Base-by-base conservation (phyloP, 2,329 filamentous ascomycete species). In the Daldinia sp. region DNA sequence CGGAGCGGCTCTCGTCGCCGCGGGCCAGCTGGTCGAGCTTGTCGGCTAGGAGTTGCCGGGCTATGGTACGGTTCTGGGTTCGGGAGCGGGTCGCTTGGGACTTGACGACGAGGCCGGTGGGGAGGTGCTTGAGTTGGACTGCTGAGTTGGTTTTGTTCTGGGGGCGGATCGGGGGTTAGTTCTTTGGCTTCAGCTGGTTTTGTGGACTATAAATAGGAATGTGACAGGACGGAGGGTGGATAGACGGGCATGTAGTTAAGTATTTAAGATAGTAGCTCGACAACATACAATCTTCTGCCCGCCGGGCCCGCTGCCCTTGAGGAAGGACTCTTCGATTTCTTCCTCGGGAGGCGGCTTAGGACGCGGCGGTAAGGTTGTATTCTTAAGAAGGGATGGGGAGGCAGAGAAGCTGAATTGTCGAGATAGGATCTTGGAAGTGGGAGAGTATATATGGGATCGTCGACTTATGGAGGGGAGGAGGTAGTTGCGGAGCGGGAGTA, bases 61-160 rank as follows among this genome's bases (percentile, higher is more conserved):
- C 95, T 65, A 92, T 90, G 76, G 91, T 94, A 66, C 94, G 87
- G 76, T 99, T 99, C 78, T 96, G 91, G 59, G 86, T 86, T 15
- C 93, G 87, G 1, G 92, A 96, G 48, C 95, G 89, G 7, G 95
- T 98, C 17, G 90, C 93, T 78, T 99, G 95, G 58, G 88, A 94
- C 80, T 99, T 99, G 66, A 99, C 87, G 11, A 98, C 94, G 54
- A 97, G 87, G 64, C 94, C 94, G 0, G 94, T 96, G 4, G 94
- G 93, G 13, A 91, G 80, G 77, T 99, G 95, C 70, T 90, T 95
- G 32, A 99, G 83, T 76, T 99, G 95, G 2, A 97, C 94, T 34
- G 94, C 94, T 0, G 92, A 97, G 68, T 89, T 93, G 23, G 95
- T 99, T 87, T 99, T 99, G 80, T 99, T 99, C 90, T 89, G 64